Evolutionary conservation across 2,329 filamentous ascomycete species (phyloP).

Genomic region (Penicillium palitans): DNA sequence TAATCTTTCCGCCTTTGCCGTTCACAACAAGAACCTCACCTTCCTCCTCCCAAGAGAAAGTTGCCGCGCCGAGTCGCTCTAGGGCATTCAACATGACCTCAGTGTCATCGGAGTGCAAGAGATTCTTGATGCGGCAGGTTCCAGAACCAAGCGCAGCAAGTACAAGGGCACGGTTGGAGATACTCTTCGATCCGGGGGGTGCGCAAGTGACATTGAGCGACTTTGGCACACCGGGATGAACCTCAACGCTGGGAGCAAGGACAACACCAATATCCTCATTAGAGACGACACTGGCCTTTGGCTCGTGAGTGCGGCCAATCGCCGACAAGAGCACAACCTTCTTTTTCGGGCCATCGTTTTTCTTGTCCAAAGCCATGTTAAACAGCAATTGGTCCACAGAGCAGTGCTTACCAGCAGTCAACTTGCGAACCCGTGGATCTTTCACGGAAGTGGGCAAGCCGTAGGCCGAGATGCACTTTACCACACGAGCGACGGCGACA

Average conservation of each 20-base stretch:
- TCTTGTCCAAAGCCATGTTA: conserved; percentile 98
- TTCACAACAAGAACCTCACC: conserved; percentile 88
- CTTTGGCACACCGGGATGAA: conserved; percentile 69
- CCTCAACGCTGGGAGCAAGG: conserved; percentile 73
- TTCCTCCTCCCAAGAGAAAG: conserved; percentile 90
- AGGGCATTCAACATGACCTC: conserved; percentile 98
- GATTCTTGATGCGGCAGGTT: conserved; percentile 82
- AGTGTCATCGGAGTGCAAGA: conserved; percentile 94
- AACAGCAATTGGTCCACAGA: conserved; percentile 80
- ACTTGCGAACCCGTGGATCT: conserved; percentile 76
- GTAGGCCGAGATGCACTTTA: conserved; percentile 94
- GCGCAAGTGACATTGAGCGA: conserved; percentile 71
- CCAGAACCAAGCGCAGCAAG: conserved; percentile 86
- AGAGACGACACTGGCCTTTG: conserved; percentile 82
- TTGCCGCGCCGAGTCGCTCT: conserved; percentile 76
- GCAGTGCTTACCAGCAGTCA: conserved; percentile 84
- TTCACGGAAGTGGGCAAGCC: conserved; percentile 81
- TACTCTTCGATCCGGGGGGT: conserved; percentile 94
- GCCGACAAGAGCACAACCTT: conserved; percentile 91
- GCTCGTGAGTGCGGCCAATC: conserved; percentile 85
- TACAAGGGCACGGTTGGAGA: conserved; percentile 94
- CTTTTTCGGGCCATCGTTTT: conserved; percentile 93
- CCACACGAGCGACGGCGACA: conserved; percentile 81
- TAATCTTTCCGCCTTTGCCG: conserved; percentile 83
- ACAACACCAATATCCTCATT: conserved; percentile 81